phyloP scores from a whole-genome alignment of 345 rosid genomes.

The Eucalyptus pumila region DNA sequence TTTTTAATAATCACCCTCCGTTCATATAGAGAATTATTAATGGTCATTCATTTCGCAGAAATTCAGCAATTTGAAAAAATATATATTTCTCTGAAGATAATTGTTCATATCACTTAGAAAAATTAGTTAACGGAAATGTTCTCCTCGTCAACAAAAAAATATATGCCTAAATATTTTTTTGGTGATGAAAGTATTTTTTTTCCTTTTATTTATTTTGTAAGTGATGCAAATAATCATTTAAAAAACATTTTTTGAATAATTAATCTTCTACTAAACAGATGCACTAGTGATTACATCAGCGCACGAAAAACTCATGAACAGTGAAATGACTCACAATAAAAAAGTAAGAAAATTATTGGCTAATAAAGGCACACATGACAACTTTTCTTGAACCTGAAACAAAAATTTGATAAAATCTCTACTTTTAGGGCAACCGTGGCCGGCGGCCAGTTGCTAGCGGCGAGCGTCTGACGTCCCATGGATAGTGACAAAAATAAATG shows the following conservation, averaged over 20 bases:
- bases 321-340: background rate
- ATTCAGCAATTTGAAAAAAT: background rate
- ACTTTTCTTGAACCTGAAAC: no score
- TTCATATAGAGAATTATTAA: background rate
- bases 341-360: background rate
- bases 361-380: no score
- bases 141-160: background rate
- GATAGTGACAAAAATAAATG: fast-evolving
- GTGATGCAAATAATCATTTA: background rate
- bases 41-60: background rate
- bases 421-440: no score
- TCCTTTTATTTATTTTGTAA: background rate
- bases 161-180: background rate
- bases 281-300: background rate
- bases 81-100: background rate
- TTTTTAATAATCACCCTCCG: background rate
- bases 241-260: background rate
- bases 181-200: background rate
- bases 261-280: background rate
- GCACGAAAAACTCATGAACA: background rate
- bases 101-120: background rate
- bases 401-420: no score
- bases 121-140: background rate
- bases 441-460: fast-evolving
- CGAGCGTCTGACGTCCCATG: fast-evolving